Base-by-base conservation (phyloP, 345 rosid genomes). In the Reutealis trisperma region DNA sequence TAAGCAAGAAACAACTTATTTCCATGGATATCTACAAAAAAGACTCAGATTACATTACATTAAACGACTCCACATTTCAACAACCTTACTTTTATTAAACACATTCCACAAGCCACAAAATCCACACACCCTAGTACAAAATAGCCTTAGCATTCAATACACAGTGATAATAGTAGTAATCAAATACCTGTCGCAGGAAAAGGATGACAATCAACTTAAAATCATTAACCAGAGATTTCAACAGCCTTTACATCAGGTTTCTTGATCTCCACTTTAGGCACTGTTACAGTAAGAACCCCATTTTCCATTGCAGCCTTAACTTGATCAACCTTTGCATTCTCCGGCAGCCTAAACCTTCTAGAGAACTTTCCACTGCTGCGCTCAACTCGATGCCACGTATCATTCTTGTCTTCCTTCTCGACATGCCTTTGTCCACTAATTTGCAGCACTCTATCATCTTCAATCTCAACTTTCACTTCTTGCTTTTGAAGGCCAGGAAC, bases 321-420 rank as follows among this genome's bases (percentile, higher is more conserved):
- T n/a, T 63, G 49, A 44, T 76, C 73, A 14, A 67, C 60, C 67
- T 76, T 59, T 2, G 67, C 73, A 59, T 76, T 67, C 79, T 59
- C 73, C 8, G 73, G 79, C 16, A 76, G 45, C 59, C 79, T 12
- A 5, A 76, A 76, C 9, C 79, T 58, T 59, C 79, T 57, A 13
- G 6, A 19, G 73, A 76, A 76, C 59, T 67, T 67, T 19, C 79
- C 79, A 55, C 79, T 76, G 60, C 79, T 58, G 5, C 73, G 58
- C 58, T 67, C 79, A 16, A 76, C 45, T 1, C 78, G 64, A 15
- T 66, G 78, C 70, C 77, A 74, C 0, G 70, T 63, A 14, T 63
- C 70, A 7, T 74, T 63, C 70, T 63, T 74, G 67, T 76, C 79
- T 32, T 76, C 73, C 67, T 59, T 76, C 67, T 67, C 73, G n/a